Conservation (phyloP, 192 early-diverging fungal species). For the Rhizophagus sp. region DNA sequence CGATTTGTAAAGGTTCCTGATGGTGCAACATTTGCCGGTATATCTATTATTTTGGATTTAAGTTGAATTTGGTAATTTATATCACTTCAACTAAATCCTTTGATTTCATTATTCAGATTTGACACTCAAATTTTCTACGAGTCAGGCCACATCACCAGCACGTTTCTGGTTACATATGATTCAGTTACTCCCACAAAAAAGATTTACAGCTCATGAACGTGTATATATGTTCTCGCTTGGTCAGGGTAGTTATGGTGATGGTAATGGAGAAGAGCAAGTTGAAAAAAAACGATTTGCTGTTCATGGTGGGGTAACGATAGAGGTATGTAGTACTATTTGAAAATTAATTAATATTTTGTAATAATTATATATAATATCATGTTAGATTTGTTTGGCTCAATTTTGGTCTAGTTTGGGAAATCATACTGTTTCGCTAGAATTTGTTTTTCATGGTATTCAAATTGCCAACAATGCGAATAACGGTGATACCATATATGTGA, state of each 20-base stretch:
- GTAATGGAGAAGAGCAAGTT: conserved; percentile 59
- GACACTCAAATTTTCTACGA: conserved; percentile 37
- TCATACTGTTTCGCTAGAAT: conserved; percentile 65
- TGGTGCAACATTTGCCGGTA: conserved; percentile 78
- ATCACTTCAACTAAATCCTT: background rate
- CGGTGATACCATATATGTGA: conserved; percentile 43
- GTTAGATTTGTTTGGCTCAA: conserved; percentile 70
- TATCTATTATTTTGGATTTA: background rate
- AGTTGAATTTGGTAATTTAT: background rate
- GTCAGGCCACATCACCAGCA: conserved; percentile 53
- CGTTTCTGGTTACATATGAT: conserved; percentile 68
- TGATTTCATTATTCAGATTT: conserved; percentile 31
- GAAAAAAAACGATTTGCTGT: conserved; percentile 60
- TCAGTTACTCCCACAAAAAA: conserved; percentile 74
- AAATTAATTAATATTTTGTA: background rate
- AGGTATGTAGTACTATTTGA: conserved; percentile 48
- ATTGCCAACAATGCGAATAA: conserved; percentile 47
- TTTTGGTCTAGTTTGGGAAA: conserved; percentile 83
- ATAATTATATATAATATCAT: background rate
- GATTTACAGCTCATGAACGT: conserved; percentile 61
- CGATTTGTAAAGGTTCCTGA: conserved; percentile 80
- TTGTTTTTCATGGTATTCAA: conserved; percentile 82
- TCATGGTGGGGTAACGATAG: conserved; percentile 69
- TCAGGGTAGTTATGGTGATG: conserved; percentile 61
- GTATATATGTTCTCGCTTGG: conserved; percentile 58